Percentiles rank a stretch among this genome's conserved stretches.
Conservation (phyloP, 2,329 filamentous ascomycete species). For the Penicillium sp. region DNA sequence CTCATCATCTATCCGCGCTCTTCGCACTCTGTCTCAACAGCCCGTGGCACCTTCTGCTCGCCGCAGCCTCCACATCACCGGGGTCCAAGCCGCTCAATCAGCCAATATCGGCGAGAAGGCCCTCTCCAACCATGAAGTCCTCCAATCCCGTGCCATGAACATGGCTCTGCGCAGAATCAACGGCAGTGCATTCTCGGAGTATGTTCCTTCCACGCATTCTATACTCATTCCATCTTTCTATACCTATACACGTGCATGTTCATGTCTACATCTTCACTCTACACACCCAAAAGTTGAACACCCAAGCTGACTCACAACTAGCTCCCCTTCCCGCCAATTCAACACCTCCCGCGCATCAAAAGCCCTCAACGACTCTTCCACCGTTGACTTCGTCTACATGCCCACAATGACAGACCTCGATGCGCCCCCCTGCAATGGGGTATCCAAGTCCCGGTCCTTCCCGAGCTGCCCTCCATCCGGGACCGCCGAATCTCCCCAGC, state of each 20-base stretch:
- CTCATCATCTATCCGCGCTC: conserved; percentile 45
- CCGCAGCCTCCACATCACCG: conserved; percentile 59
- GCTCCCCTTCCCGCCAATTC: conserved; percentile 56
- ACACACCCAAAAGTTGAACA: neutral
- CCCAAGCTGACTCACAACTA: conserved; percentile 34
- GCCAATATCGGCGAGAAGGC: conserved; percentile 51
- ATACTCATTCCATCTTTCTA: conserved; percentile 3
- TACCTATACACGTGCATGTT: neutral
- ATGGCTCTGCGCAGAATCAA: conserved; percentile 52
- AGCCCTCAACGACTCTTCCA: conserved; percentile 55
- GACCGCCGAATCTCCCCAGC: conserved; percentile 20
- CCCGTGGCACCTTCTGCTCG: conserved; percentile 34
- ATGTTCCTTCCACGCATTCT: conserved; percentile 19
- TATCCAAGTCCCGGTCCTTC: conserved; percentile 51
- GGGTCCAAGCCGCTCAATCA: conserved; percentile 54
- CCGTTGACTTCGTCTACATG: conserved; percentile 62
- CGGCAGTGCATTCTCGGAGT: conserved; percentile 40
- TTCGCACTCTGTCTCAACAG: conserved; percentile 44
- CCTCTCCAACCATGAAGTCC: conserved; percentile 51
- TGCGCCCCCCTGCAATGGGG: conserved; percentile 33
- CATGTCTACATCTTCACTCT: neutral
- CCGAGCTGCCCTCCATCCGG: conserved; percentile 37
- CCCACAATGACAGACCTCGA: conserved; percentile 50
- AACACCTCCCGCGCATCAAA: conserved; percentile 59
- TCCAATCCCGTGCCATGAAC: conserved; percentile 53